Percentiles rank a stretch among this genome's conserved stretches.
These are phyloP conservation scores for Coelastrella sp. DNA, from an alignment of 139 green algal genomes.

Conservation along the genomic window DNA sequence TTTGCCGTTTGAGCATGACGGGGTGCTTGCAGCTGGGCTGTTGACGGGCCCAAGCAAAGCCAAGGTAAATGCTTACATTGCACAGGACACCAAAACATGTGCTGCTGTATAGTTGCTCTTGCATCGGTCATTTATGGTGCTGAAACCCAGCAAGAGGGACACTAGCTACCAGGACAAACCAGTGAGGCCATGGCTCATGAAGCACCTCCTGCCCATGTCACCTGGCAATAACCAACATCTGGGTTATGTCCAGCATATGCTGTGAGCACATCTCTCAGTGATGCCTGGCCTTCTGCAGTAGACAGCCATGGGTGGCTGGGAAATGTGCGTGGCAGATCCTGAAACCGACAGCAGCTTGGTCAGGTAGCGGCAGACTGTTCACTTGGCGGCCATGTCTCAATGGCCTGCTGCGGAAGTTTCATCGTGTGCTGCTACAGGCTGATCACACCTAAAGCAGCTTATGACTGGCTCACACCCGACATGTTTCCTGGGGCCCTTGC, in stretches of 20 bases:
- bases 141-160: neutral
- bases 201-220: neutral
- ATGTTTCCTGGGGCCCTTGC: neutral
- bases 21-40: too few relatives aligned
- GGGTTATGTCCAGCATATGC: slow-evolving; percentile 77
- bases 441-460: slow-evolving; percentile 21
- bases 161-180: neutral
- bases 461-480: neutral
- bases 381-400: neutral
- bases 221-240: slow-evolving; percentile 52
- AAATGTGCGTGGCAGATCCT: slow-evolving; percentile 89
- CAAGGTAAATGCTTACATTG: too few relatives aligned
- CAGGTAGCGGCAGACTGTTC: neutral
- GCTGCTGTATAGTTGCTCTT: too few relatives aligned
- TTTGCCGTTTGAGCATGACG: too few relatives aligned
- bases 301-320: slow-evolving; percentile 74
- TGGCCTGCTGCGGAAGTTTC: neutral
- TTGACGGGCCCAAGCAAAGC: too few relatives aligned
- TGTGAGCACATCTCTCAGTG: slow-evolving; percentile 75
- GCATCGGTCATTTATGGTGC: neutral
- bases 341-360: neutral
- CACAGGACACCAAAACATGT: too few relatives aligned
- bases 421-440: slow-evolving; percentile 9
- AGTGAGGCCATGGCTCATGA: neutral
- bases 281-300: slow-evolving; percentile 64